Evolutionary conservation across 75 land plant genomes (phyloP).

Genomic region (Cupressus sempervirens): DNA sequence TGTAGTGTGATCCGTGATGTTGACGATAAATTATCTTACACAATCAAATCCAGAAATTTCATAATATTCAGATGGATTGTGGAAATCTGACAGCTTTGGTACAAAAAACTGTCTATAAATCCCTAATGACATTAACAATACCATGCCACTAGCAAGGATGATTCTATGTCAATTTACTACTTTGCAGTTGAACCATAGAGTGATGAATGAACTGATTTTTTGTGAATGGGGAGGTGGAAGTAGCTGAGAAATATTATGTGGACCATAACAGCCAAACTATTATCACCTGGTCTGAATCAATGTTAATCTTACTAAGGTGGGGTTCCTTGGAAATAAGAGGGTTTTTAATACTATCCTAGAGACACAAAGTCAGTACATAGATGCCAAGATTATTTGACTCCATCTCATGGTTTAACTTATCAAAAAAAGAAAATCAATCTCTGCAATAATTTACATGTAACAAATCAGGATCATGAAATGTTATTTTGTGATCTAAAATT

Average conservation of each 20-base stretch:
- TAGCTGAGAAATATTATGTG: neutral
- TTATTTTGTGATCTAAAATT: neutral
- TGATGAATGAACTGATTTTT: neutral
- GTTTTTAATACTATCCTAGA: neutral
- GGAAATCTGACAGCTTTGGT: too few species aligned
- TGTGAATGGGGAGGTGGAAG: neutral
- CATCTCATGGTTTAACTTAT: neutral
- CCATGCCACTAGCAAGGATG: too few species aligned
- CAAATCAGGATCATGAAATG: neutral
- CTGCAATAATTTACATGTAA: neutral
- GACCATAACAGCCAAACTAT: neutral
- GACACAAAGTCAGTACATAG: neutral
- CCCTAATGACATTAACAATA: too few species aligned
- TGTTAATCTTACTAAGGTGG: neutral
- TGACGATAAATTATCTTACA: too few species aligned
- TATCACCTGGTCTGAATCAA: neutral
- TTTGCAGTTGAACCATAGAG: too few species aligned
- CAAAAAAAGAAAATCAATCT: neutral
- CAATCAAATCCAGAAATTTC: too few species aligned
- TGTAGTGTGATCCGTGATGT: too few species aligned
- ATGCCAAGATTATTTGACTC: neutral
- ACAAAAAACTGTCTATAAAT: too few species aligned
- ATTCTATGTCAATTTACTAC: too few species aligned
- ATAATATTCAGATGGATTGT: too few species aligned
- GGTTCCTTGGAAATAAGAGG: neutral